phyloP scores from a whole-genome alignment of 805 yeast genomes.

The Hanseniaspora valbyensis region DNA sequence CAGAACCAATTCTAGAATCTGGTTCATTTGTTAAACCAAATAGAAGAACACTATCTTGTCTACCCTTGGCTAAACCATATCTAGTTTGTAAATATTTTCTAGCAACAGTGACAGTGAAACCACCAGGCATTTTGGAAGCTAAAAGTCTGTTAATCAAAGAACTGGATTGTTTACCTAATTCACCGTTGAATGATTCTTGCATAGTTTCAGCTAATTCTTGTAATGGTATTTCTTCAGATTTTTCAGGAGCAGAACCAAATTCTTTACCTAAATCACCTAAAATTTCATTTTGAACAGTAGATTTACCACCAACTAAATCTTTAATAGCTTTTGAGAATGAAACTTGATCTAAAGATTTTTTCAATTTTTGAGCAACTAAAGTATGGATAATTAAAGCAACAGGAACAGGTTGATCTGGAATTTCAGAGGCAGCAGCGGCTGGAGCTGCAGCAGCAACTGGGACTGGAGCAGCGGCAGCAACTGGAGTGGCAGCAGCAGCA shows the following conservation, averaged over 20 bases:
- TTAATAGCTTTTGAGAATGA: slow-evolving; percentile 89
- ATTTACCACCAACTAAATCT: slow-evolving; percentile 96
- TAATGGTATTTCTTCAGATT: slow-evolving; percentile 96
- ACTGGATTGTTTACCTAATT: slow-evolving; percentile 85
- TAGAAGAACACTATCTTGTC: slow-evolving; percentile 85
- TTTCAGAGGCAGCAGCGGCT: slow-evolving; percentile 68
- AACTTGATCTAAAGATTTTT: slow-evolving; percentile 75
- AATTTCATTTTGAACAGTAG: slow-evolving; percentile 96
- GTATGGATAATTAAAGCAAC: slow-evolving; percentile 77
- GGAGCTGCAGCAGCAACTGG: slow-evolving; percentile 56
- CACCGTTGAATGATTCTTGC: slow-evolving; percentile 82
- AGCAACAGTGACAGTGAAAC: slow-evolving; percentile 82
- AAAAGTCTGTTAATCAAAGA: slow-evolving; percentile 82
- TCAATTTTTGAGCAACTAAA: slow-evolving; percentile 88
- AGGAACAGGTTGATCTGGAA: slow-evolving; percentile 82
- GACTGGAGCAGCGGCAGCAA: slow-evolving; percentile 49
- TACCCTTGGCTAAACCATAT: slow-evolving; percentile 87
- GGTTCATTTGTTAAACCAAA: slow-evolving; percentile 85
- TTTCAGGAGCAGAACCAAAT: slow-evolving; percentile 95
- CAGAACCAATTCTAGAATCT: slow-evolving; percentile 71
- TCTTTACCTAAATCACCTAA: slow-evolving; percentile 98
- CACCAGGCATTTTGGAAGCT: slow-evolving; percentile 99
- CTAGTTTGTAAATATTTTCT: slow-evolving; percentile 84
- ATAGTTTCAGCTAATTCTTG: slow-evolving; percentile 90
- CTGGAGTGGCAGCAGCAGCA: slow-evolving; percentile 44